Percentiles rank a stretch among this genome's conserved stretches.
Evolutionary conservation across 495 filamentous ascomycete species (phyloP).

Genomic region (Chaetomium tenue): DNA sequence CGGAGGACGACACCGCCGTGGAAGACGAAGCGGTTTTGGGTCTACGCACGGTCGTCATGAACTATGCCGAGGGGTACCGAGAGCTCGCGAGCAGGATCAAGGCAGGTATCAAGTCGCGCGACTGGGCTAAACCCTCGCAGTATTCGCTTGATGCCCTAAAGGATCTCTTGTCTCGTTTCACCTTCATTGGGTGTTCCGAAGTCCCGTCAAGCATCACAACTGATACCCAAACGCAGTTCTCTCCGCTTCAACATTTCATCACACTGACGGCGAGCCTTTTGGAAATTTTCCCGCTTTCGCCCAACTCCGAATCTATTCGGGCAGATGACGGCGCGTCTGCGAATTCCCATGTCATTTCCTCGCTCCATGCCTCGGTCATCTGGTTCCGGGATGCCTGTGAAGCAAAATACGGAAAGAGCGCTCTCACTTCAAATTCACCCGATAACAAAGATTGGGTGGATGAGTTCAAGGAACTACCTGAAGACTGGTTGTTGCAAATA

Average conservation of each 20-base stretch:
- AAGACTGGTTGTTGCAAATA: constrained; percentile 27
- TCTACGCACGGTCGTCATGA: constrained; percentile 39
- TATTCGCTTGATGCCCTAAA: constrained; percentile 31
- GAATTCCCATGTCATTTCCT: constrained; percentile 30
- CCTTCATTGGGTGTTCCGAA: constrained; percentile 39
- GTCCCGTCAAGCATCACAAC: constrained; percentile 24
- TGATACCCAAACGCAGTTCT: constrained; percentile 19
- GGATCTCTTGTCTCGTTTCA: constrained; percentile 33
- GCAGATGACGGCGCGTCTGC: constrained; percentile 14
- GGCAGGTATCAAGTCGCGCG: constrained; percentile 32
- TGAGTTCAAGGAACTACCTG: constrained; percentile 25
- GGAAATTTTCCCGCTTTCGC: constrained; percentile 31
- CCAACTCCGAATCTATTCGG: neutral
- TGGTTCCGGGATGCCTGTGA: constrained; percentile 36
- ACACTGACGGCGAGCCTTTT: constrained; percentile 25
- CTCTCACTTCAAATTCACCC: constrained; percentile 14
- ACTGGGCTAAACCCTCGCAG: constrained; percentile 32
- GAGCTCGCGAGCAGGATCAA: constrained; percentile 25
- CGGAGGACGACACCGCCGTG: constrained; percentile 29
- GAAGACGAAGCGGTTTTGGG: constrained; percentile 43
- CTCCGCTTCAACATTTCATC: constrained; percentile 33
- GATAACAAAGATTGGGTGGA: constrained; percentile 29
- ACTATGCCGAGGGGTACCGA: constrained; percentile 38
- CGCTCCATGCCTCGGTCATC: constrained; percentile 31
- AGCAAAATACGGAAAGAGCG: constrained; percentile 21